Conservation (phyloP, 2,329 filamentous ascomycete species). For the Camillea tinctor region DNA sequence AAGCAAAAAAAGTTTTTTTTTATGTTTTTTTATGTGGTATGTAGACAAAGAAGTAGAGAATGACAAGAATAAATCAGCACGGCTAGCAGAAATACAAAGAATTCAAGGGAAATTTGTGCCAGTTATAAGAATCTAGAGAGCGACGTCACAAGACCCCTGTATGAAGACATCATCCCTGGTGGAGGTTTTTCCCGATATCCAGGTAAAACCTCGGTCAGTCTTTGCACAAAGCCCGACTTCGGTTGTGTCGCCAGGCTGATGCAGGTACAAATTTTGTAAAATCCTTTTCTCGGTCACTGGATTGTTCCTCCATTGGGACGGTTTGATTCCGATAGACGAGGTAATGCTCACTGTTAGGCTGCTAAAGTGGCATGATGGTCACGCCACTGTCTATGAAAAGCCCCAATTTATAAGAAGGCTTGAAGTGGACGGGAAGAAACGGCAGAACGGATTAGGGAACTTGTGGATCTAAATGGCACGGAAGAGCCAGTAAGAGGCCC, state of each 20-base stretch:
- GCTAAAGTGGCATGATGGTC: neutral
- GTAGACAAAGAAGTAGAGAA: neutral
- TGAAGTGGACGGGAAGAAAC: neutral
- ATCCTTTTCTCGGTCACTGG: neutral
- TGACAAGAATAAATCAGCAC: neutral
- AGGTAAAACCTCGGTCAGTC: neutral
- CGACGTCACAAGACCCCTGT: neutral
- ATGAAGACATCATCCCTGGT: neutral
- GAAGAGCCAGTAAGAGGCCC: neutral
- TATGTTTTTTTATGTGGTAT: neutral
- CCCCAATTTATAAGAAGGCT: neutral
- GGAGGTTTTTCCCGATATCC: constrained; percentile 1
- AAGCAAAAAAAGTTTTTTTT: neutral
- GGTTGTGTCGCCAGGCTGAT: neutral
- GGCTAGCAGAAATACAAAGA: neutral
- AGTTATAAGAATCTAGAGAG: neutral
- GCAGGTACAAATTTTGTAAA: neutral
- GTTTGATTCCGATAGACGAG: neutral
- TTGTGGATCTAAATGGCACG: neutral
- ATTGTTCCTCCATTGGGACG: neutral
- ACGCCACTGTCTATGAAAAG: neutral
- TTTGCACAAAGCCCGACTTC: neutral
- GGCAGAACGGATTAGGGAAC: neutral
- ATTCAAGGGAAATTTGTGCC: neutral
- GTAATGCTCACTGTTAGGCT: neutral